These are phyloP conservation scores for Cadophora malorum DNA, from an alignment of 2,329 filamentous ascomycete species.

Conservation along the genomic window DNA sequence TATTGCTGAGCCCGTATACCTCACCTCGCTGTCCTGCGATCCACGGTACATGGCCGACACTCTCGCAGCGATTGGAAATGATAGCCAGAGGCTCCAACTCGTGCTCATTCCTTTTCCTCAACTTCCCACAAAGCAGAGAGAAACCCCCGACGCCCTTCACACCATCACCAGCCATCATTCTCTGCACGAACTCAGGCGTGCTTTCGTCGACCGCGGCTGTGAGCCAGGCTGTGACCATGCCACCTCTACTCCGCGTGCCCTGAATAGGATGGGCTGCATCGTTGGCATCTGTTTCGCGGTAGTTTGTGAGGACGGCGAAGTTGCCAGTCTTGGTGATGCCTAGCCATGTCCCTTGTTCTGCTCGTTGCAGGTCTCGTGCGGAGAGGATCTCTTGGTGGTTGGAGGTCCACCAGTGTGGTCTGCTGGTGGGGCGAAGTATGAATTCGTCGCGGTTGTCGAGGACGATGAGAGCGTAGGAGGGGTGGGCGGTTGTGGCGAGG, in stretches of 20 bases:
- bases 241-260: constrained; percentile 64
- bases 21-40: constrained; percentile 58
- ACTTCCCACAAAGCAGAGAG: constrained; percentile 68
- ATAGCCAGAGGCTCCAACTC: constrained; percentile 60
- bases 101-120: constrained; percentile 48
- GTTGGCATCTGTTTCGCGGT: constrained; percentile 59
- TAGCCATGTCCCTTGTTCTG: constrained; percentile 70
- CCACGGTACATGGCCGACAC: constrained; percentile 61
- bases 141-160: constrained; percentile 70
- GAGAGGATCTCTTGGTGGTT: constrained; percentile 55
- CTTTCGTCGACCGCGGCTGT: constrained; percentile 55
- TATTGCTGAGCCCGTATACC: constrained; percentile 68
- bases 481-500: constrained; percentile 76
- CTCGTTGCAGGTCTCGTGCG: constrained; percentile 65
- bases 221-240: constrained; percentile 69
- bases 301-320: constrained; percentile 71
- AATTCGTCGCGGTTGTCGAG: constrained; percentile 82
- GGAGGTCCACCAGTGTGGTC: constrained; percentile 65
- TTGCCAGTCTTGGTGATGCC: constrained; percentile 65
- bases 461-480: constrained; percentile 75
- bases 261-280: constrained; percentile 59
- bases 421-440: constrained; percentile 67
- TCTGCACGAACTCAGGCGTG: constrained; percentile 57
- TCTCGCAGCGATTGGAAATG: constrained; percentile 65
- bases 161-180: constrained; percentile 57